A percentile compares a stretch with the other conserved stretches of the same genome.
These are phyloP conservation scores for Baudoinia panamericana DNA, from an alignment of 495 filamentous ascomycete species.

Conservation along the genomic window DNA sequence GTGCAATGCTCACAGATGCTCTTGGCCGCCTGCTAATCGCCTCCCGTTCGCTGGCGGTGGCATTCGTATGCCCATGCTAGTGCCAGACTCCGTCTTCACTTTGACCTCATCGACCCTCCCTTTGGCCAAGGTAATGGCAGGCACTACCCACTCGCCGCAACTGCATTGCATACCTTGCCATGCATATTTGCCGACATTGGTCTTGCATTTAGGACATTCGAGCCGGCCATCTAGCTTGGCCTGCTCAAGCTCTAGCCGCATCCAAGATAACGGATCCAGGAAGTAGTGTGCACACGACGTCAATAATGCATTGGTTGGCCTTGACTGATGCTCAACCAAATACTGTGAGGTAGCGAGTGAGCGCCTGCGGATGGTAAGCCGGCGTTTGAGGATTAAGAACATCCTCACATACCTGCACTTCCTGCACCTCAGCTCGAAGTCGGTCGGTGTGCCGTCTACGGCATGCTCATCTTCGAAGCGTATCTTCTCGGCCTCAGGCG, in stretches of 20 bases:
- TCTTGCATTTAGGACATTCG: slow-evolving; percentile 68
- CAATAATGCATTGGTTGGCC: background rate
- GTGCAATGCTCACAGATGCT: no score
- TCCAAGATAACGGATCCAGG: slow-evolving; percentile 84
- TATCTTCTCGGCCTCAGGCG: slow-evolving; percentile 50
- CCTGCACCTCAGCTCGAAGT: slow-evolving; percentile 39
- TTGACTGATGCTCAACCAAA: slow-evolving; percentile 29
- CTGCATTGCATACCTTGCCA: slow-evolving; percentile 94
- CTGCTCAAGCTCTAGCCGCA: slow-evolving; percentile 65
- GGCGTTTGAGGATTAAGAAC: no score
- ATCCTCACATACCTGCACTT: slow-evolving; percentile 40
- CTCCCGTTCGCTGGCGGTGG: no score
- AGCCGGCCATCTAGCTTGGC: slow-evolving; percentile 70
- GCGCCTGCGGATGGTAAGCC: slow-evolving; percentile 32
- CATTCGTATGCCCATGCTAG: slow-evolving; percentile 19
- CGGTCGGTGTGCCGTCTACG: slow-evolving; percentile 13
- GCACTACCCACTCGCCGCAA: slow-evolving; percentile 79
- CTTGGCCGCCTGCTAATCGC: no score
- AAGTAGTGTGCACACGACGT: slow-evolving; percentile 66
- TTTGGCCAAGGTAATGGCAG: slow-evolving; percentile 74
- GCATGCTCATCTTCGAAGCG: slow-evolving; percentile 72
- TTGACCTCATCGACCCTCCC: slow-evolving; percentile 64
- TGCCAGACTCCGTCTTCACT: slow-evolving; percentile 2
- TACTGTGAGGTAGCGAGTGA: slow-evolving; percentile 51
- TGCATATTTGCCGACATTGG: slow-evolving; percentile 79